phyloP scores from a whole-genome alignment of 1,284 basidiomycete species.

The Fomes fomentarius region DNA sequence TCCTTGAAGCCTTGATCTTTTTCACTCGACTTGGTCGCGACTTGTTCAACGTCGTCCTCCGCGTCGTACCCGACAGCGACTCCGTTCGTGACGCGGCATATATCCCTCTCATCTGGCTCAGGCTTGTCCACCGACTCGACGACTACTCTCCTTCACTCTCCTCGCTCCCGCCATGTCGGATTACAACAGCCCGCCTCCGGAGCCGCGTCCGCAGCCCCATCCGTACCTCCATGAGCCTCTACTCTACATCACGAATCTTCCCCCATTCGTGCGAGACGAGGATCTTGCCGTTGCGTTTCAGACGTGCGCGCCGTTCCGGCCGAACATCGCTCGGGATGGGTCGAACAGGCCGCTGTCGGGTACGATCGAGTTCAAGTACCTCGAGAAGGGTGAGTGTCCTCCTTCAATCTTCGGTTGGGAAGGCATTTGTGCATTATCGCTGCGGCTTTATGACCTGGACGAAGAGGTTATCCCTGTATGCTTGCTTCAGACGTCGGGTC shows the following conservation, averaged over 20 bases:
- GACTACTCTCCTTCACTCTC: not conserved
- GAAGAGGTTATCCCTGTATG: no score
- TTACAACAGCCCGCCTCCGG: conserved; percentile 27
- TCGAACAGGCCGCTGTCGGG: conserved; percentile 56
- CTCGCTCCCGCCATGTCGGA: conserved; percentile 29
- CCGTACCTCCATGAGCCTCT: conserved; percentile 82
- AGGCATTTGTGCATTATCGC: not conserved
- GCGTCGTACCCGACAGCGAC: conserved; percentile 23
- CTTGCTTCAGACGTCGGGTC: no score
- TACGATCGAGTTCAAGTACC: conserved; percentile 77
- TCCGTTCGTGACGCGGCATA: conserved; percentile 3
- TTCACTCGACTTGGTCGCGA: conserved; percentile 17
- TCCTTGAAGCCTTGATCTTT: conserved; percentile 23
- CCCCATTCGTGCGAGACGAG: conserved; percentile 71
- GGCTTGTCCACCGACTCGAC: conserved; percentile 10
- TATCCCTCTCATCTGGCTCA: conserved; percentile 9
- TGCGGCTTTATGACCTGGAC: no score
- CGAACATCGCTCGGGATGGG: conserved; percentile 68
- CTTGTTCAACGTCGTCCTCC: conserved; percentile 14
- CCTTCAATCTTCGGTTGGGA: not conserved
- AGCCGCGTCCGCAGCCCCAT: conserved; percentile 47
- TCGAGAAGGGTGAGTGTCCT: conserved; percentile 67
- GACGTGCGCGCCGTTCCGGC: conserved; percentile 77
- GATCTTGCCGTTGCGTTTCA: conserved; percentile 72
- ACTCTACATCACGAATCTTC: conserved; percentile 75